These are phyloP conservation scores for Mycena pura DNA, from an alignment of 768 basidiomycete genomes.

Conservation along the genomic window DNA sequence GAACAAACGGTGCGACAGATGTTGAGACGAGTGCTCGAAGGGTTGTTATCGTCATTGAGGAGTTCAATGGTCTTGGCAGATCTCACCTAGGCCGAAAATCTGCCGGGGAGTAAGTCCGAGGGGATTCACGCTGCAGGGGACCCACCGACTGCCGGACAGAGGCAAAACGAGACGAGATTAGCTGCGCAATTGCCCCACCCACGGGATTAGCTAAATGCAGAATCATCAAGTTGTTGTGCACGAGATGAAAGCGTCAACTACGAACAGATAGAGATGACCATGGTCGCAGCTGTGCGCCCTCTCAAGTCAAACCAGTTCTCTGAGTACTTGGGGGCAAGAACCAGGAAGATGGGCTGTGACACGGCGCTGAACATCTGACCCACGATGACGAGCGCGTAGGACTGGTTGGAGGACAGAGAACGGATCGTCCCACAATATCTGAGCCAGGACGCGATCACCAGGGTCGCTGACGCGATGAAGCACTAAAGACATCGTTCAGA, in stretches of 20 bases:
- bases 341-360: conserved; percentile 74
- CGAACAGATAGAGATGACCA: conserved; percentile 56
- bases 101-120: background rate
- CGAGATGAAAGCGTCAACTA: background rate
- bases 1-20: conserved; percentile 58
- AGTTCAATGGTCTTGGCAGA: background rate
- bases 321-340: conserved; percentile 81
- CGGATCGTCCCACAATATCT: conserved; percentile 71
- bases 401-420: conserved; percentile 53
- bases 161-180: conserved; percentile 68
- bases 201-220: conserved; percentile 68
- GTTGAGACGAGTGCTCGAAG: conserved; percentile 70
- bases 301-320: conserved; percentile 83
- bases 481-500: conserved; percentile 59
- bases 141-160: conserved; percentile 63
- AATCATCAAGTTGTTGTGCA: background rate
- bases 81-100: conserved; percentile 8
- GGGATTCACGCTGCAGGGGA: background rate
- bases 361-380: conserved; percentile 69
- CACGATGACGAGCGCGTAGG: conserved; percentile 71
- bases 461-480: conserved; percentile 57
- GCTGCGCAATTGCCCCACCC: conserved; percentile 73
- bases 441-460: conserved; percentile 76
- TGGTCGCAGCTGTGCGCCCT: conserved; percentile 78
- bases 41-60: too few relatives aligned